Base-by-base conservation (phyloP, 2,329 filamentous ascomycete species). In the Cryphonectria parasitica region DNA sequence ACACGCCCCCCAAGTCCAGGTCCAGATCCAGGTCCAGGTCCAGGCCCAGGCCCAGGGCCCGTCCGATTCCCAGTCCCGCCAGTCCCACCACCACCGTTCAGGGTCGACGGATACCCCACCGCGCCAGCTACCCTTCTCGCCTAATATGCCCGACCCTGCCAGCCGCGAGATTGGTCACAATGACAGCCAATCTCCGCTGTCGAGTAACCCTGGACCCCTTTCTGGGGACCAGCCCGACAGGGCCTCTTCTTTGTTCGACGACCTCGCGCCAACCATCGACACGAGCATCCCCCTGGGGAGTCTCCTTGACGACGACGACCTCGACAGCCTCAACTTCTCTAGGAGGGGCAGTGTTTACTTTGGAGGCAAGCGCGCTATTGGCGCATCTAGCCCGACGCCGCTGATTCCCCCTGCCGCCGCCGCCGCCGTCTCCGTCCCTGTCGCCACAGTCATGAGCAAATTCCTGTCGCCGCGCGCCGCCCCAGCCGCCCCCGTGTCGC, bases 291-390 rank as follows among this genome's bases (percentile, higher is more conserved):
- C 88, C 60, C 85, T 84, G 68, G 86, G 87, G 69, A 83, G 79
- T 75, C 81, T 90, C 69, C 80, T 89, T 73, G 88, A 88, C 73
- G 86, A 89, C 80, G 88, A 88, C 73, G 86, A 89, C 80, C 78
- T 90, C 76, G 83, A 81, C 74, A 82, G 83, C 69, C 79, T 91
- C 74, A 84, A 84, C 74, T 91, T 91, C 77, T 90, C 88, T 70
- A 89, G 89, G 73, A 84, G 89, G 75, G 89, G 89, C 74, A 90
- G 88, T 79, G 82, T 91, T 75, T 88, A 91, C 84, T 84, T 90
- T 76, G 84, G 85, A 73, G 84, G 83, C 67, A 85, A 85, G 76
- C 82, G 76, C 70, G 75, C 75, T 15, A 64, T 74, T 19, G 66
- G 67, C 71, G 39, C 66, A 28, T 34, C 68, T 28, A 71, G 41